Evolutionary conservation across 2,329 filamentous ascomycete species (phyloP), one percentile per base, ranked within the genome.

Genomic region (Teratosphaeriaceae sp.): DNA sequence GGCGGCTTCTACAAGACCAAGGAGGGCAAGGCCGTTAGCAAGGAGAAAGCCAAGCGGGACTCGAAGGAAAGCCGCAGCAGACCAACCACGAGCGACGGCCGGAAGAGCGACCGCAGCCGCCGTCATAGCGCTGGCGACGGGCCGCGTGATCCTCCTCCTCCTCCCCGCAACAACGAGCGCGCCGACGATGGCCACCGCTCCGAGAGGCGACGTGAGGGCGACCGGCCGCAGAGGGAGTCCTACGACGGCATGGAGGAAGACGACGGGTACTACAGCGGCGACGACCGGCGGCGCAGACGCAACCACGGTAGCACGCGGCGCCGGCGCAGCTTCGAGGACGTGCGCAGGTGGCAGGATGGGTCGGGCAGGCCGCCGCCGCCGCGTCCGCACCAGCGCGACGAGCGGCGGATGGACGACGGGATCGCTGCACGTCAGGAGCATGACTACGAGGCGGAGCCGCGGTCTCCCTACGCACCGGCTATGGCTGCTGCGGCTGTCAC

Each of bases 1-100:
- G 60, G 59, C 22, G 58, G 57, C 40, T 64, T 52, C 51, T 65
- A 61, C 49, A 58, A 56, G 43, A 44, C 47, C 6, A 62, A 62
- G 45, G 53, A 60, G 23, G 45, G 29, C 42, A 9, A 51, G 26
- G 44, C 52, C 24, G 18, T 45, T 11, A 47, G 49, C 24, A 49
- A 51, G 20, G 43, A 43, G 18, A 47, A 31, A 7, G 18, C 12
- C 18, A 43, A 23, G 35, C 35, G 21, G 13, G 31, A 46, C 18
- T 40, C 40, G 35, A 26, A 41, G 26, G 42, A 46, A 24, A 45
- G 42, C 13, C 44, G 38, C 26, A 40, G 47, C 34, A 42, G 50
- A 40, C 42, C 23, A n/a, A 38, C 38, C 31, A 44, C 42, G n/a
- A 31, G 29, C 15, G 33, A 30, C 29, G 29, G 40, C 12, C 27